phyloP scores from a whole-genome alignment of 73 alveolate species.

The Paramecium pentaurelia region DNA sequence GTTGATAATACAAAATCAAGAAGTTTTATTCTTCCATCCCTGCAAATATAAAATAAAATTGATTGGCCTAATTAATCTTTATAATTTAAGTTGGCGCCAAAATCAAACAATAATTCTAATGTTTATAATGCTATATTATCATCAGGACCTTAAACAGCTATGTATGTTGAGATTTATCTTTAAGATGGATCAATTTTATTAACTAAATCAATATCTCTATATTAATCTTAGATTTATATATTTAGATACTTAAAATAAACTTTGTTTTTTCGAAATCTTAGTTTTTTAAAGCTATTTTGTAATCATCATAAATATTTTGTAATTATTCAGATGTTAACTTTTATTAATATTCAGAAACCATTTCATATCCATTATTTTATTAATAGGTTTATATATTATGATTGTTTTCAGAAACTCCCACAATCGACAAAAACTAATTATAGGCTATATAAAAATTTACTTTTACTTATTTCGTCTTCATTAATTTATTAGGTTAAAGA shows the following conservation, averaged over 20 bases:
- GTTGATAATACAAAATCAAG: constrained; percentile 20
- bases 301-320: neutral
- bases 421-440: constrained; percentile 22
- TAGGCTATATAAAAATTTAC: neutral
- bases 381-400: neutral
- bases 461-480: constrained; percentile 10
- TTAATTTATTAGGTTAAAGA: neutral
- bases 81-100: constrained; percentile 53
- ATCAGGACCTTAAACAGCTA: constrained; percentile 36
- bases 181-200: constrained; percentile 45
- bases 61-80: constrained; percentile 54
- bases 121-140: constrained; percentile 9
- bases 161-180: constrained; percentile 51
- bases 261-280: neutral
- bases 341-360: neutral
- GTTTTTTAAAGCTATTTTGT: neutral
- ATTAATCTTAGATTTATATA: neutral
- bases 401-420: neutral
- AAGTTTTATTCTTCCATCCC: constrained; percentile 56
- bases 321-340: neutral
- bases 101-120: constrained; percentile 24
- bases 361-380: neutral
- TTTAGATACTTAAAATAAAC: neutral
- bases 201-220: constrained; percentile 14
- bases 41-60: constrained; percentile 47